Conservation (phyloP, 164 flowering plant species). For the Cinnamomum micranthum region DNA sequence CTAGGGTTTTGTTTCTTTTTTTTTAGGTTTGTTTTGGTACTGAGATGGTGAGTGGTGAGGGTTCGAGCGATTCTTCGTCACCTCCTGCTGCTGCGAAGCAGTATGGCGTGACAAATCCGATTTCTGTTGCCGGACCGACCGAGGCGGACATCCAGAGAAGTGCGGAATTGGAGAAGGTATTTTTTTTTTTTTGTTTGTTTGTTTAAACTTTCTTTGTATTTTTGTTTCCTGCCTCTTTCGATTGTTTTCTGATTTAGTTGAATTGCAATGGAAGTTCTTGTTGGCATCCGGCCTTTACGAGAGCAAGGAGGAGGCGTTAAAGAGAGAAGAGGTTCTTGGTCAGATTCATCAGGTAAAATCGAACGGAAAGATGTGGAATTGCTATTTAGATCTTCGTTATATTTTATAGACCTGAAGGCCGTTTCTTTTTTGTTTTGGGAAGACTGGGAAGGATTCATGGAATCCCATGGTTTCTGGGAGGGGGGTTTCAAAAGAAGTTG, state of each 20-base stretch:
- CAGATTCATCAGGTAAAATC: constrained; percentile 55
- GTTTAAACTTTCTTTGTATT: background rate
- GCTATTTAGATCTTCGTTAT: too few relatives aligned
- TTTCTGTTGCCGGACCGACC: constrained; percentile 68
- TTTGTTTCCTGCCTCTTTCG: background rate
- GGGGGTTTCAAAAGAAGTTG: too few relatives aligned
- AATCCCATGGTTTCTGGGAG: too few relatives aligned
- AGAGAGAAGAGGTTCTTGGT: constrained; percentile 67
- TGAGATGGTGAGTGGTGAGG: constrained; percentile 38
- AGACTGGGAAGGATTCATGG: too few relatives aligned
- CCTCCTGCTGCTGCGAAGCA: constrained; percentile 34
- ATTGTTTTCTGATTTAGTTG: background rate
- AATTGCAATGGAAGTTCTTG: constrained; percentile 40
- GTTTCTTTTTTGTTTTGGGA: too few relatives aligned
- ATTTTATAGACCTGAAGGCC: too few relatives aligned
- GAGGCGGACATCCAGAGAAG: constrained; percentile 58
- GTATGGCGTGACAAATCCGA: constrained; percentile 66
- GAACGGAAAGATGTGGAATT: too few relatives aligned
- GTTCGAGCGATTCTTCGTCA: constrained; percentile 23
- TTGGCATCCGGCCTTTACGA: constrained; percentile 64
- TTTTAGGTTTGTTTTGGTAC: background rate
- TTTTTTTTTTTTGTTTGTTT: background rate
- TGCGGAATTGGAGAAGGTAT: constrained; percentile 66
- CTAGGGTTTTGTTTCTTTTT: background rate
- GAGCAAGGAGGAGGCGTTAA: constrained; percentile 54